A percentile compares a stretch with the other conserved stretches of the same genome.
Evolutionary conservation across 2,329 filamentous ascomycete genomes (phyloP).

Genomic region (Xylariomycetidae sp.): DNA sequence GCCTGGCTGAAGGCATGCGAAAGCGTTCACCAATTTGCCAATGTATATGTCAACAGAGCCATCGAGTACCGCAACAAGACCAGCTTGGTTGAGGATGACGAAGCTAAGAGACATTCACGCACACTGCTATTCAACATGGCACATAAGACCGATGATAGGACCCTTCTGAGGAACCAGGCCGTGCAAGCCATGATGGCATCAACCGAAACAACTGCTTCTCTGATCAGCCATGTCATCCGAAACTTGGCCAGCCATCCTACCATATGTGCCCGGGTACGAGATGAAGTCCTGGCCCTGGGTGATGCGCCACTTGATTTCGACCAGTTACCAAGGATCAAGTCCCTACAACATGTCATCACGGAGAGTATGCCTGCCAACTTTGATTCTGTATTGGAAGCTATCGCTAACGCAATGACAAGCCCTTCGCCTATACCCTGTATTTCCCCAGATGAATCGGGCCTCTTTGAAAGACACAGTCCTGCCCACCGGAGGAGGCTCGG

Average conservation of each 20-base stretch:
- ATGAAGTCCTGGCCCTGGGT: slow-evolving; percentile 13
- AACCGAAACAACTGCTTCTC: slow-evolving; percentile 15
- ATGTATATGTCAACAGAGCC: slow-evolving; percentile 17
- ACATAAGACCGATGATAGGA: slow-evolving; percentile 15
- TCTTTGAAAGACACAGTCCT: slow-evolving; percentile 12
- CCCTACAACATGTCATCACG: slow-evolving; percentile 13
- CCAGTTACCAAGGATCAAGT: slow-evolving; percentile 13
- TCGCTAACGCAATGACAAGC: slow-evolving; percentile 10
- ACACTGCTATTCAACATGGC: slow-evolving; percentile 16
- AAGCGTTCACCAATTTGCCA: slow-evolving; percentile 16
- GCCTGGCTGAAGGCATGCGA: slow-evolving; percentile 17
- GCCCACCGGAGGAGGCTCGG: slow-evolving; percentile 12
- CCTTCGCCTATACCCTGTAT: slow-evolving; percentile 14
- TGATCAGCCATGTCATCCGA: slow-evolving; percentile 17
- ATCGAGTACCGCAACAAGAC: slow-evolving; percentile 14
- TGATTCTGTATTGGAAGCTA: slow-evolving; percentile 5
- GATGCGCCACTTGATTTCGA: slow-evolving; percentile 16
- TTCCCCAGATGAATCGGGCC: slow-evolving; percentile 14
- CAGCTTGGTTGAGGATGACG: slow-evolving; percentile 9
- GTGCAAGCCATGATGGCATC: slow-evolving; percentile 17
- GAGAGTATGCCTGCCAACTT: slow-evolving; percentile 12
- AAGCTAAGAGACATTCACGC: slow-evolving; percentile 13
- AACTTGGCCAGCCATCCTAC: slow-evolving; percentile 14
- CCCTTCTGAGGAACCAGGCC: slow-evolving; percentile 13
- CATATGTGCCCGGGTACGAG: slow-evolving; percentile 13